Conservation (phyloP, 257 asterid genomes). For the Galeopsis tetrahit region DNA sequence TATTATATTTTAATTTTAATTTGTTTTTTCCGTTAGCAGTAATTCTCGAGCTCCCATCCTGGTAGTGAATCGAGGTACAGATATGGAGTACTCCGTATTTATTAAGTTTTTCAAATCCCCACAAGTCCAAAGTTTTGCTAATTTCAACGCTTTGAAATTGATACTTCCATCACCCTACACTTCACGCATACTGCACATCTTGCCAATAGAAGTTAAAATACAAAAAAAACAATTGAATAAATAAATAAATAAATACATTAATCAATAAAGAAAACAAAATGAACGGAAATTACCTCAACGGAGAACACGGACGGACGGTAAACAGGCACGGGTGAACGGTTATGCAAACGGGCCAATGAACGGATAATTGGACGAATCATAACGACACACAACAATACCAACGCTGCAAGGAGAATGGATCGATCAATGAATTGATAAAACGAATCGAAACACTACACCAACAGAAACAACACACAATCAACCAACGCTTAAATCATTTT, state of each 20-base stretch:
- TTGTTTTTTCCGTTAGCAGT: not conserved
- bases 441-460: too few relatives aligned
- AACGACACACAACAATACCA: constrained; percentile 27
- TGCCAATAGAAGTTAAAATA: not conserved
- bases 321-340: constrained; percentile 32
- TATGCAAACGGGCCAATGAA: not conserved
- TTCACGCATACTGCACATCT: constrained; percentile 31
- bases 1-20: not conserved
- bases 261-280: not conserved
- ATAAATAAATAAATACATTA: not conserved
- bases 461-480: constrained; percentile 1
- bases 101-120: not conserved
- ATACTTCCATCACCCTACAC: constrained; percentile 27
- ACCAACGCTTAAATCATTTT: constrained; percentile 1
- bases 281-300: not conserved
- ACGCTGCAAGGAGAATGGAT: constrained; percentile 35
- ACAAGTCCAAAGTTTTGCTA: not conserved
- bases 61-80: constrained; percentile 32
- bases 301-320: constrained; percentile 25
- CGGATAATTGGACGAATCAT: constrained; percentile 30
- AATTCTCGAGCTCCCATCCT: constrained; percentile 15
- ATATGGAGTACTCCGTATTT: not conserved
- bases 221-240: not conserved
- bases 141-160: constrained; percentile 29
- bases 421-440: constrained; percentile 19